These are phyloP conservation scores for Tricholoma sp. DNA, from an alignment of 768 basidiomycete species.

Conservation along the genomic window DNA sequence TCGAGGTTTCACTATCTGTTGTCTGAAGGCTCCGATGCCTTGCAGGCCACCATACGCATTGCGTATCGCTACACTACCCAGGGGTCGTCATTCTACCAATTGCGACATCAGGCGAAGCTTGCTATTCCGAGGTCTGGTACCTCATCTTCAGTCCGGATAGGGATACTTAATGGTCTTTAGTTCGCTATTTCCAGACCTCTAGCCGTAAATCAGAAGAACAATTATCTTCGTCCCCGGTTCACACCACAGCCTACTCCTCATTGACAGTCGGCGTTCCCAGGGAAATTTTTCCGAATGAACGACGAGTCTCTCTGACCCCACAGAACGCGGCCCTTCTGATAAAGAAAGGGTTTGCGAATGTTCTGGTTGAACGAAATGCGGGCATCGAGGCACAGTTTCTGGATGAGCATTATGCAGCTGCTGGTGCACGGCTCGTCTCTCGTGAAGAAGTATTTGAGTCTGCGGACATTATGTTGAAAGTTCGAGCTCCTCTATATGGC, in stretches of 20 bases:
- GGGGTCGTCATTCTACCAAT: conserved; percentile 16
- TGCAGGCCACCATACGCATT: conserved; percentile 23
- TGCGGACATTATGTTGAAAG: conserved; percentile 82
- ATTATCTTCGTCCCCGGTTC: conserved; percentile 20
- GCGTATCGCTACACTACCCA: conserved; percentile 16
- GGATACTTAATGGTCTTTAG: conserved; percentile 14
- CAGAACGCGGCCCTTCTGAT: conserved; percentile 67
- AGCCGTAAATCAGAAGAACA: conserved; percentile 20
- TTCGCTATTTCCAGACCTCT: conserved; percentile 29
- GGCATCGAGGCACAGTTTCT: conserved; percentile 73
- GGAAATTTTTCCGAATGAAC: conserved; percentile 74
- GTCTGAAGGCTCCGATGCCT: conserved; percentile 23
- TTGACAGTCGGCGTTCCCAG: conserved; percentile 73
- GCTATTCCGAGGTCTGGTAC: conserved; percentile 12
- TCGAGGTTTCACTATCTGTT: not conserved
- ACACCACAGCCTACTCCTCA: conserved; percentile 59
- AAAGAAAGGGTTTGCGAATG: conserved; percentile 77
- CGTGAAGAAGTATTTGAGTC: conserved; percentile 61
- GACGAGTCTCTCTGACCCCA: conserved; percentile 78
- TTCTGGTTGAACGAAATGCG: conserved; percentile 70
- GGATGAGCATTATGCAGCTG: conserved; percentile 73
- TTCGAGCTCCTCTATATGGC: conserved; percentile 65
- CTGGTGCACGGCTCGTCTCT: conserved; percentile 76
- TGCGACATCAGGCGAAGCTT: not conserved
- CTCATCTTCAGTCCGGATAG: conserved; percentile 3